Conservation (phyloP, 129 eudicot species). For the Flaveria sonorensis region DNA sequence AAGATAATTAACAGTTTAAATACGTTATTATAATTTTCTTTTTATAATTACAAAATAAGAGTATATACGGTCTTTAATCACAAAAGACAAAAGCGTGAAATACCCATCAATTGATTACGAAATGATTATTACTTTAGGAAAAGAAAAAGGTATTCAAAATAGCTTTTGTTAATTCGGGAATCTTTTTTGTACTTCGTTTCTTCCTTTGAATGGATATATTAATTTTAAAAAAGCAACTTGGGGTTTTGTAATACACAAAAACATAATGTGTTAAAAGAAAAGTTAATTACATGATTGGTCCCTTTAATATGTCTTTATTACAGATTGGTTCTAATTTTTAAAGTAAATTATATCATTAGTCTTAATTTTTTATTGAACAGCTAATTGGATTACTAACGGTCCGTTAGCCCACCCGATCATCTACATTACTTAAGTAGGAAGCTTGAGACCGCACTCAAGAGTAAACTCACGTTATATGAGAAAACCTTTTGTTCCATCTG, state of each 20-base stretch:
- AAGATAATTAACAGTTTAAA: neutral
- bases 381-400: too few relatives aligned
- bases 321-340: too few relatives aligned
- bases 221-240: conserved; percentile 1
- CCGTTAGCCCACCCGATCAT: too few relatives aligned
- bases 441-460: too few relatives aligned
- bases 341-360: too few relatives aligned
- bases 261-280: too few relatives aligned
- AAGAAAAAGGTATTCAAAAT: conserved; percentile 38
- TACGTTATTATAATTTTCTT: neutral
- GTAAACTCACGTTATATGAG: too few relatives aligned
- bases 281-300: too few relatives aligned
- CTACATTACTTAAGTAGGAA: too few relatives aligned
- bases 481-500: too few relatives aligned
- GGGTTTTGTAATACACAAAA: neutral
- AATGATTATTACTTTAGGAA: conserved; percentile 42
- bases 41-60: neutral
- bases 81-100: conserved; percentile 17
- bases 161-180: conserved; percentile 24
- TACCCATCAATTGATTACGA: conserved; percentile 31
- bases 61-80: conserved; percentile 1
- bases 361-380: too few relatives aligned
- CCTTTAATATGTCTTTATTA: too few relatives aligned
- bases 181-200: conserved; percentile 35
- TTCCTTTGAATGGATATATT: conserved; percentile 19